Evolutionary conservation across 129 eudicot species (phyloP).

Genomic region (Gnaphalium uliginosum): DNA sequence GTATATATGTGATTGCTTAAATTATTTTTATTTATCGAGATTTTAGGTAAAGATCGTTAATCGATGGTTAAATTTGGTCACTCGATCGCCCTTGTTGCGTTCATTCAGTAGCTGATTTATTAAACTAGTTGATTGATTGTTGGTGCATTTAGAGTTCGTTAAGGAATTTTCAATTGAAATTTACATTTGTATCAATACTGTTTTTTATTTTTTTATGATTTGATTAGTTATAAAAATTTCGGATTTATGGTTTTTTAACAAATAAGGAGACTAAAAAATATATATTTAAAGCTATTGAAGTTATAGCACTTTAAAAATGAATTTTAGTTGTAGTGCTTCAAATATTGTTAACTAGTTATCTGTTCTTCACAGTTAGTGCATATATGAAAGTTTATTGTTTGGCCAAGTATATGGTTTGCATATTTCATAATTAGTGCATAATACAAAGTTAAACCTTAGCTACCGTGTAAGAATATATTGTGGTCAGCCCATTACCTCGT

Average conservation of each 20-base stretch:
- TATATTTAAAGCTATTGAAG: too few relatives aligned
- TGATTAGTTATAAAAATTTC: too few relatives aligned
- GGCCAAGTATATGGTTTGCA: not conserved
- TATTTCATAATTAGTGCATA: not conserved
- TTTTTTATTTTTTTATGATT: too few relatives aligned
- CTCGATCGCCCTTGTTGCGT: constrained; percentile 9
- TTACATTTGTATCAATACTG: not conserved
- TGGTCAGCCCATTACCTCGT: not conserved
- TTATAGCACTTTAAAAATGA: too few relatives aligned
- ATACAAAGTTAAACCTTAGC: not conserved
- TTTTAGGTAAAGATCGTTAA: constrained; percentile 17
- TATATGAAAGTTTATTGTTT: not conserved
- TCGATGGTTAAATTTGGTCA: not conserved
- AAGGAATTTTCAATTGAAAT: not conserved
- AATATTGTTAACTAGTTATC: too few relatives aligned
- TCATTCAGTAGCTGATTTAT: constrained; percentile 6
- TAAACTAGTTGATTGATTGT: not conserved
- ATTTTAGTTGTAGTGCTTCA: too few relatives aligned
- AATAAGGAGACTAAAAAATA: too few relatives aligned
- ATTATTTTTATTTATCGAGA: not conserved
- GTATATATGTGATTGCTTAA: not conserved
- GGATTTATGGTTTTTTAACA: too few relatives aligned
- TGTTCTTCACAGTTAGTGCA: not conserved
- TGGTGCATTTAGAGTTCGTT: not conserved
- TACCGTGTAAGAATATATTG: not conserved